Evolutionary conservation across 805 yeast genomes (phyloP), one percentile per base, ranked within the genome.

Genomic region (Monosporozyma servazzii): DNA sequence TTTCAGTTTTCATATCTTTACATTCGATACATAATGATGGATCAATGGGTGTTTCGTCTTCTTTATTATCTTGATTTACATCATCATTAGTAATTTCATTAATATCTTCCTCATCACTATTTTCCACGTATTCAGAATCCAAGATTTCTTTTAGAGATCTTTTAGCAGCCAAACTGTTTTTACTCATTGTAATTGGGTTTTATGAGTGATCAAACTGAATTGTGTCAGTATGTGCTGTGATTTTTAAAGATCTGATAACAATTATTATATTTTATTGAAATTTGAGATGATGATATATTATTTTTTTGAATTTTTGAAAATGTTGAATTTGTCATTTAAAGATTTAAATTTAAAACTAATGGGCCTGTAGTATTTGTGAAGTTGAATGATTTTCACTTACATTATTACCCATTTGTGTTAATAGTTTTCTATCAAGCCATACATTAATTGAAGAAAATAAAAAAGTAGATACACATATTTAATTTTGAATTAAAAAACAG

Each of bases 1-100:
- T 65, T 57, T 82, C 87, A 3, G 78, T 70, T 20, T 86, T 83
- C 80, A 82, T 86, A 61, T 84, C 88, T 37, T 77, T 77, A 64
- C 93, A 85, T 56, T 85, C 91, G 17, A 80, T 74, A 65, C 93
- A 86, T 42, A 76, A 67, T 10, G 65, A 58, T 13, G 74, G 67
- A 60, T 74, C 72, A 17, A 52, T 53, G 37, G 57, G 65, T 4
- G 61, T 65, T 1, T 60, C 65, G 3, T 60, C 69, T 2, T 56
- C 66, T 10, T 56, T 60, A 6, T 58, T 63, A 21, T 53, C 58
- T 4, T 52, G 54, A 15, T 56, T 58, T 23, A 8, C 48, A 10
- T 44, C 25, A n/a, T 33, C 48, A 27, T 39, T 42, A 13, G 18
- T 36, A 13, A 41, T 21, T 7, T 33, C 27, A 15, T 25, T 8